Percentiles rank a stretch among this genome's conserved stretches.
These are phyloP conservation scores for Hanseniaspora occidentalis DNA, from an alignment of 805 yeast genomes.

Conservation along the genomic window DNA sequence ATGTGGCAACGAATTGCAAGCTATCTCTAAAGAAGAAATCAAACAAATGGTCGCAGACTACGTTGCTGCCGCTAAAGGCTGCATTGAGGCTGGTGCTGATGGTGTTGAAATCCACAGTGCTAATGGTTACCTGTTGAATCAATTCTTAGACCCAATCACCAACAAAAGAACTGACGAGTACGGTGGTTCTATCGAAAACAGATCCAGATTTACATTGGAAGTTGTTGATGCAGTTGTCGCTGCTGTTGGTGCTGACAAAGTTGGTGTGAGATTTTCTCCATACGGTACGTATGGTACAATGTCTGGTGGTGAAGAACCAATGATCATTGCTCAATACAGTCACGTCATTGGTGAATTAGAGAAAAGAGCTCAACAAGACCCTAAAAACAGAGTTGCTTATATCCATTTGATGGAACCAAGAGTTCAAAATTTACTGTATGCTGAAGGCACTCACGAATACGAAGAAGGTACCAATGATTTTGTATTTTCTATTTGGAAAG, in stretches of 20 bases:
- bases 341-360: slow-evolving; percentile 32
- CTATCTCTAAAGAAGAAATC: slow-evolving; percentile 22
- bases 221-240: slow-evolving; percentile 37
- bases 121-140: slow-evolving; percentile 49
- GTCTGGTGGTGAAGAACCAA: slow-evolving; percentile 28
- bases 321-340: slow-evolving; percentile 29
- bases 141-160: slow-evolving; percentile 37
- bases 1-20: slow-evolving; percentile 10
- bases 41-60: slow-evolving; percentile 30
- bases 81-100: slow-evolving; percentile 34
- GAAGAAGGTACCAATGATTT: slow-evolving; percentile 25
- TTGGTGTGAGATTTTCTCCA: slow-evolving; percentile 41
- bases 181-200: slow-evolving; percentile 41
- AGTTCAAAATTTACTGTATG: slow-evolving; percentile 15
- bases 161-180: slow-evolving; percentile 40
- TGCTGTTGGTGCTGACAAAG: slow-evolving; percentile 38
- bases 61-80: slow-evolving; percentile 32
- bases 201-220: slow-evolving; percentile 34
- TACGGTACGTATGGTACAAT: slow-evolving; percentile 28
- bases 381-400: slow-evolving; percentile 15
- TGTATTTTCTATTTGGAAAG: slow-evolving; percentile 32
- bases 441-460: slow-evolving; percentile 20
- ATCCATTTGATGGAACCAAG: slow-evolving; percentile 32
- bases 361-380: slow-evolving; percentile 22
- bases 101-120: slow-evolving; percentile 60